A percentile compares a stretch with the other conserved stretches of the same genome.
These are phyloP conservation scores for Exophiala alcalophila DNA, from an alignment of 2,329 filamentous ascomycete genomes.

Conservation along the genomic window DNA sequence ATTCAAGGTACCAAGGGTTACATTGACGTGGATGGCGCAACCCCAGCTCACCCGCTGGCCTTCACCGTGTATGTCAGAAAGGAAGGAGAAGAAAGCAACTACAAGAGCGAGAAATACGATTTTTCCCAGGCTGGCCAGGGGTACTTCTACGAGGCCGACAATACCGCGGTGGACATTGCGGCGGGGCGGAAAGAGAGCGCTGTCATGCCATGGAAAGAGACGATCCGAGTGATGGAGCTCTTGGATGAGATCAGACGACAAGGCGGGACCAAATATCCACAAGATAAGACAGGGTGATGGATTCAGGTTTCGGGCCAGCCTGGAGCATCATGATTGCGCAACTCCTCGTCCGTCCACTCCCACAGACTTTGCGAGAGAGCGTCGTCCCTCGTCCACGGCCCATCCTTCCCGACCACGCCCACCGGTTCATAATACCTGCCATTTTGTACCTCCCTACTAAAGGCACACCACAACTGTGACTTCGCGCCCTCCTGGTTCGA, in stretches of 20 bases:
- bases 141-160: slow-evolving; percentile 39
- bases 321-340: slow-evolving; percentile 5
- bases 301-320: background rate
- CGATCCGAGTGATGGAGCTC: slow-evolving; percentile 46
- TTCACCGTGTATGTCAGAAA: slow-evolving; percentile 21
- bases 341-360: slow-evolving; percentile 37
- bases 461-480: slow-evolving; percentile 43
- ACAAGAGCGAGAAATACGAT: slow-evolving; percentile 10
- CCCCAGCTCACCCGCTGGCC: slow-evolving; percentile 16
- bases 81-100: background rate
- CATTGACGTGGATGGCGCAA: slow-evolving; percentile 20
- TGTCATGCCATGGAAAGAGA: slow-evolving; percentile 49
- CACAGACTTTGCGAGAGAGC: slow-evolving; percentile 36
- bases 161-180: slow-evolving; percentile 35
- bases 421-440: slow-evolving; percentile 44
- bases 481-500: slow-evolving; percentile 38
- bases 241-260: slow-evolving; percentile 48
- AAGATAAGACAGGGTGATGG: slow-evolving; percentile 5
- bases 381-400: slow-evolving; percentile 26
- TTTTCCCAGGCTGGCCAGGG: slow-evolving; percentile 26
- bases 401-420: slow-evolving; percentile 30
- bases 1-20: slow-evolving; percentile 29
- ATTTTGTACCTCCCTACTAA: slow-evolving; percentile 37
- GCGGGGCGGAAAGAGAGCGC: slow-evolving; percentile 38
- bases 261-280: slow-evolving; percentile 33